Evolutionary conservation across 768 basidiomycete genomes (phyloP).

Genomic region (Lentinus brumalis): DNA sequence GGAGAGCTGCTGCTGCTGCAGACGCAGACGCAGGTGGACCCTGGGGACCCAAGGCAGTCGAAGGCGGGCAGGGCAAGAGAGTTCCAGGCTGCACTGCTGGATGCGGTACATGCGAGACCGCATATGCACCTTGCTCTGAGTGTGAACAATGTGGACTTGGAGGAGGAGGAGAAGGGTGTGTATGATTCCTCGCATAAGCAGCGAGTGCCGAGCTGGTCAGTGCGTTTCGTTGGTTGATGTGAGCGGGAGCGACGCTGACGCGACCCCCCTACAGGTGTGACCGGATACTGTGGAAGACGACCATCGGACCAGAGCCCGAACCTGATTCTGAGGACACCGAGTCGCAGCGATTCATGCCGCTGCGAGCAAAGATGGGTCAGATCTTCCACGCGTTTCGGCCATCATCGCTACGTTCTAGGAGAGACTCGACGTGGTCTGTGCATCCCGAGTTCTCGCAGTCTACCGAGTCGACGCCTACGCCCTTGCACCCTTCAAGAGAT

Average conservation of each 20-base stretch:
- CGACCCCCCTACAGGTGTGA: slow-evolving; percentile 61
- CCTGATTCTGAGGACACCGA: slow-evolving; percentile 40
- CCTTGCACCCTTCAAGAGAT: slow-evolving; percentile 2
- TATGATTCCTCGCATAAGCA: slow-evolving; percentile 83
- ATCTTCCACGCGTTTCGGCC: slow-evolving; percentile 60
- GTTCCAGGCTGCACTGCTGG: slow-evolving; percentile 13
- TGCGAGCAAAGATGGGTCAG: slow-evolving; percentile 52
- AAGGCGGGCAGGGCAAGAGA: slow-evolving; percentile 8
- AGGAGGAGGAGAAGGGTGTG: slow-evolving; percentile 59
- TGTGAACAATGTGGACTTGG: slow-evolving; percentile 40
- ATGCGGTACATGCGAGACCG: slow-evolving; percentile 12
- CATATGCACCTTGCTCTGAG: slow-evolving; percentile 28
- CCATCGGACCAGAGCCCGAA: slow-evolving; percentile 50
- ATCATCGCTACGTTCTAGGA: slow-evolving; percentile 28
- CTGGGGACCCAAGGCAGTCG: slow-evolving; percentile 11
- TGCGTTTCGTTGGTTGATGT: slow-evolving; percentile 1
- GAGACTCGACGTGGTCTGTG: slow-evolving; percentile 28
- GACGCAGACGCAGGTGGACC: slow-evolving; percentile 3
- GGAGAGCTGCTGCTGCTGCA: neutral
- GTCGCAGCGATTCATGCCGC: slow-evolving; percentile 24
- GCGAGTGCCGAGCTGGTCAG: slow-evolving; percentile 83
- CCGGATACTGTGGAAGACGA: slow-evolving; percentile 82
- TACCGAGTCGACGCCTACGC: slow-evolving; percentile 7
- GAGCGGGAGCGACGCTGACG: neutral
- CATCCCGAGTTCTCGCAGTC: slow-evolving; percentile 16